phyloP scores from a whole-genome alignment of 2,329 filamentous ascomycete species.

The Daldinia eschscholtzii region DNA sequence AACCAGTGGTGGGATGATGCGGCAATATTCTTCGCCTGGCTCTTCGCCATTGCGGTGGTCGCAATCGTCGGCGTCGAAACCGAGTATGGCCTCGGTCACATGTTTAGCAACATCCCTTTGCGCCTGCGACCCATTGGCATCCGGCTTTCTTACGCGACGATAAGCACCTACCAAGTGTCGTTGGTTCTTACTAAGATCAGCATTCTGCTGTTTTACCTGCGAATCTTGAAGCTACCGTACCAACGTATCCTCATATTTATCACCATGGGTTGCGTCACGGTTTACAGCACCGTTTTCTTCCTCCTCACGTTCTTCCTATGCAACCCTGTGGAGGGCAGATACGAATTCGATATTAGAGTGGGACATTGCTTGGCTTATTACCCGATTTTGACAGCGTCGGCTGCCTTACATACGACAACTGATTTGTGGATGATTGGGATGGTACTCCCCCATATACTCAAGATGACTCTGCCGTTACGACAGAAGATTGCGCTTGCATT shows the following conservation, averaged over 20 bases:
- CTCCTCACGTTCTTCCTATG: conserved; percentile 42
- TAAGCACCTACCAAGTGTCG: conserved; percentile 36
- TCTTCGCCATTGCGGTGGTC: conserved; percentile 40
- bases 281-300: conserved; percentile 40
- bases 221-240: conserved; percentile 40
- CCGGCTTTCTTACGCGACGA: conserved; percentile 37
- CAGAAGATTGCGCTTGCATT: conserved; percentile 40
- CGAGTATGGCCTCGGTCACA: conserved; percentile 38
- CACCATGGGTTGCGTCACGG: conserved; percentile 33
- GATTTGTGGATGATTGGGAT: conserved; percentile 40
- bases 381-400: conserved; percentile 40
- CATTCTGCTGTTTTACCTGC: conserved; percentile 42
- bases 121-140: conserved; percentile 35
- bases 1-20: conserved; percentile 43
- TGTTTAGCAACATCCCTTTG: conserved; percentile 37
- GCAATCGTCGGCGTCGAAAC: conserved; percentile 40
- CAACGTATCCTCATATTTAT: conserved; percentile 34
- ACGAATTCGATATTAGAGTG: conserved; percentile 38
- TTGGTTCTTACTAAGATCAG: conserved; percentile 40
- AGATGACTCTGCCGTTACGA: conserved; percentile 37
- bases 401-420: conserved; percentile 36
- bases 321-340: conserved; percentile 32
- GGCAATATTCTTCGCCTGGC: conserved; percentile 38
- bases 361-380: conserved; percentile 37
- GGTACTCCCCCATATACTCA: conserved; percentile 41